Evolutionary conservation across 2,329 filamentous ascomycete genomes (phyloP), one percentile per base, ranked within the genome.

Genomic region (Aspergillus sp.): DNA sequence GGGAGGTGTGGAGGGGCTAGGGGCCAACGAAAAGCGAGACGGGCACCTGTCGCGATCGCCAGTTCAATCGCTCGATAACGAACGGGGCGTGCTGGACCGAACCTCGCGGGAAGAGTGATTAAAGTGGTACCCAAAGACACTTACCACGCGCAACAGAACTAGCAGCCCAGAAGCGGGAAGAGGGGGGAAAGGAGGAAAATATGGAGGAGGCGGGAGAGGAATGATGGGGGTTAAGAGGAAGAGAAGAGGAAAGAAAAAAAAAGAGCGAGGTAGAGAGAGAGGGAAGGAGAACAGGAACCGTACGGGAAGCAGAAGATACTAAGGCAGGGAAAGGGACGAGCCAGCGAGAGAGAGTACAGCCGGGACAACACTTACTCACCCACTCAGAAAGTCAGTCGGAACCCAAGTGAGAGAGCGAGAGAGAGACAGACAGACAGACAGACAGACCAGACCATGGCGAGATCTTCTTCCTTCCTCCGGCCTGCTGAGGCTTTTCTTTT

Each of bases 1-100:
- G 67, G 32, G 67, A 70, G 69, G 66, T 65, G 70, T 72, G 72
- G 73, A 74, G 72, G 71, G 72, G 72, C 71, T 72, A 69, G 69
- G 72, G 65, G 63, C 63, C 57, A 63, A 57, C 62, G 58, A 64
- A 63, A 62, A 58, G 63, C 55, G 51, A 60, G 49, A 53, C 62
- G 55, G 61, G 65, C 61, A 64, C 64, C 58, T 63, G 51, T 65
- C 61, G 63, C 63, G 64, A 66, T 65, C 64, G 63, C 65, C 65
- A 62, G 57, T 63, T 62, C 55, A 62, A 64, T 67, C 63, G 57
- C 57, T 64, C 57, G 57, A 61, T 63, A 54, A 61, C 55, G 58
- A 64, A 62, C 60, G 58, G 63, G 47, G 47, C 25, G 47, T 50
- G 47, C 47, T 50, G 25, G 47, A 28, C 47, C 47, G 25, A 63